A percentile compares a stretch with the other conserved stretches of the same genome.
These are phyloP conservation scores for Arachnomyces sp. DNA, from an alignment of 2,329 filamentous ascomycete genomes.

Conservation along the genomic window DNA sequence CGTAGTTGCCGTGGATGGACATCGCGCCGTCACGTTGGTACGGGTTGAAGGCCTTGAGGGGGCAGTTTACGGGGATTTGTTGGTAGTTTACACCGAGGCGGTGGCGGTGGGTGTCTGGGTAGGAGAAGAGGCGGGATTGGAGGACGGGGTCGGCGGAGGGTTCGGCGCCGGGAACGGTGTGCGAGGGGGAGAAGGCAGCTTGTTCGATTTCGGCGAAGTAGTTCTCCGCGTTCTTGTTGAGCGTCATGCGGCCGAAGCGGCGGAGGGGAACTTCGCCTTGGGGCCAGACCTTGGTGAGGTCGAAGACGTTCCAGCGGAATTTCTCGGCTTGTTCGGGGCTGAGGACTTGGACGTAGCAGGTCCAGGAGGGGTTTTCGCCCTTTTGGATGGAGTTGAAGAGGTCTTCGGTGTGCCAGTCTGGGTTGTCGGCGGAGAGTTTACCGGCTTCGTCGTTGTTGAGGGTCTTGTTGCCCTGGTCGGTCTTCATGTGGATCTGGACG, in stretches of 20 bases:
- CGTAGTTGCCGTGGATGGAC: slow-evolving; percentile 58
- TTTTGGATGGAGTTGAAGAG: slow-evolving; percentile 55
- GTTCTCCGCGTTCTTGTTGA: slow-evolving; percentile 58
- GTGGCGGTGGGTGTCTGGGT: slow-evolving; percentile 59
- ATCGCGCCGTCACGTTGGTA: slow-evolving; percentile 67
- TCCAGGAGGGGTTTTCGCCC: slow-evolving; percentile 56
- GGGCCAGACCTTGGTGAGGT: slow-evolving; percentile 63
- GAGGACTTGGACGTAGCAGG: slow-evolving; percentile 55
- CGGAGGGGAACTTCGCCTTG: slow-evolving; percentile 54
- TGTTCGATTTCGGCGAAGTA: slow-evolving; percentile 67
- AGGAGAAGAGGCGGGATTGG: slow-evolving; percentile 62
- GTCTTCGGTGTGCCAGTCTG: slow-evolving; percentile 56
- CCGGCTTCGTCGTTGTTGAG: slow-evolving; percentile 51
- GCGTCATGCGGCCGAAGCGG: slow-evolving; percentile 53
- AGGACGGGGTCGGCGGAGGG: slow-evolving; percentile 62
- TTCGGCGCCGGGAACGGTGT: slow-evolving; percentile 59
- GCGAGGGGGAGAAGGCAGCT: slow-evolving; percentile 59
- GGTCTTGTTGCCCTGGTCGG: slow-evolving; percentile 54
- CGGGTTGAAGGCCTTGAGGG: slow-evolving; percentile 47
- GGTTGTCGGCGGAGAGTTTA: slow-evolving; percentile 48
- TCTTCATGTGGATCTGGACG: slow-evolving; percentile 56
- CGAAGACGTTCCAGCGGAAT: slow-evolving; percentile 57
- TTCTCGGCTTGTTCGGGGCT: slow-evolving; percentile 54
- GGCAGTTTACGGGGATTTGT: slow-evolving; percentile 55
- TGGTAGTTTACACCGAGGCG: slow-evolving; percentile 57